Base-by-base conservation (phyloP, 129 eudicot species). In the Pseudognaphalium luteoalbum region DNA sequence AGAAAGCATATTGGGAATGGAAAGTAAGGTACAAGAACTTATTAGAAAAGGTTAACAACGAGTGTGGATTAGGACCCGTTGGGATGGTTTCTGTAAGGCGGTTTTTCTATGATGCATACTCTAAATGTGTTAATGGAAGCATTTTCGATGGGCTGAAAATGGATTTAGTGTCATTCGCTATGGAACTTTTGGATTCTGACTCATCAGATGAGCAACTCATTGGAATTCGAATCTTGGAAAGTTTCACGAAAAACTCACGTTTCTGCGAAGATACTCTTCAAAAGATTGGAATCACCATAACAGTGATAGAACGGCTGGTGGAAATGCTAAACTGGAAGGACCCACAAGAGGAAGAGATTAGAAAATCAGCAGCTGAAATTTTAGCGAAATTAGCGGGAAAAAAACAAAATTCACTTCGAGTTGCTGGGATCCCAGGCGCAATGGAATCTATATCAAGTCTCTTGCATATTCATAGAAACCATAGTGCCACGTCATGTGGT, bases 301-400 rank as follows among this genome's bases (percentile, higher is more conserved):
- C 88, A 0, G 97, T 84, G 15, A 85, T 91, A 65, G 99, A 94
- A 12, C 83, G 97, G 72, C 68, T 94, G 56, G 90, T 94, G 0
- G 97, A 91, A 72, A 94, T 94, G 90, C 62, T 94, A 65, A 94
- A 94, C 81, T 91, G 99, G 99, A 94, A 94, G 68, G 96, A 94
- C 76, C 81, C 84, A 5, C 87, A 88, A 66, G 91, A 94, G 83
- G 97, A 94, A 74, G 93, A 91, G 85, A 89, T 91, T 56, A 75
- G 99, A 67, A 73, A 71, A 44, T 84, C 96, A 30, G 92, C 99
- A 9, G 97, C 97, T 0, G 89, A 85, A 59, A 94, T 94, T 3
- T 61, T 94, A 39, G 72, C 89, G 4, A 72, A 81, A 68, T 77
- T 94, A 2, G 93, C 93, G 5, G 87, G 94, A 0, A 94, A 91